A percentile compares a stretch with the other conserved stretches of the same genome.
phyloP scores from a whole-genome alignment of 2,329 filamentous ascomycete species.

The Beauveria caledonica region DNA sequence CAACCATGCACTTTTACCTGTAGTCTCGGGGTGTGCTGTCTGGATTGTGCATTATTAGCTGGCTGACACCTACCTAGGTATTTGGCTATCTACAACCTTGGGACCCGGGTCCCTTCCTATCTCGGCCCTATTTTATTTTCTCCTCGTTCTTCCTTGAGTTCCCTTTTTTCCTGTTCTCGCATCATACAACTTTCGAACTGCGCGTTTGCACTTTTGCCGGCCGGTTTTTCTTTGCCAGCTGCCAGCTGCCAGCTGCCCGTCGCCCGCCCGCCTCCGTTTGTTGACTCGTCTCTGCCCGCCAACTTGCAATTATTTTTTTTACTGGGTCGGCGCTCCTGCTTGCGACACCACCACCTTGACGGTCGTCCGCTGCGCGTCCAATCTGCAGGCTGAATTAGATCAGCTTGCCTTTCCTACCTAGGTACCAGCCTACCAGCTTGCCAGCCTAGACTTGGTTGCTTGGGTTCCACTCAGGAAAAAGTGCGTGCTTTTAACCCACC shows the following conservation, averaged over 20 bases:
- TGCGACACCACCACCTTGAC: not conserved
- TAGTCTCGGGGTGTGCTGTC: not conserved
- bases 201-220: not conserved
- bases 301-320: not conserved
- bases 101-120: not conserved
- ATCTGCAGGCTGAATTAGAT: not conserved
- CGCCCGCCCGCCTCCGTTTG: not conserved
- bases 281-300: not conserved
- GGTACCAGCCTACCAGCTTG: not conserved
- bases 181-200: not conserved
- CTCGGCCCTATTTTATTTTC: not conserved
- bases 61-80: not conserved
- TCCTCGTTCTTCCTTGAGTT: not conserved
- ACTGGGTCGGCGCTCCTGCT: not conserved
- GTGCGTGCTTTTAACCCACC: conserved; percentile 8
- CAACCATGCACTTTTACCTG: not conserved
- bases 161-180: not conserved
- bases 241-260: not conserved
- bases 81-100: not conserved
- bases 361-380: not conserved
- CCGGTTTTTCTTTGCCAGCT: not conserved
- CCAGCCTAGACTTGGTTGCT: not conserved
- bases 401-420: not conserved
- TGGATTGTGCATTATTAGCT: conserved; percentile 7
- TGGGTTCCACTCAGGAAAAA: not conserved